Evolutionary conservation across 805 yeast species (phyloP).

Genomic region (Starmerella stigmatis): DNA sequence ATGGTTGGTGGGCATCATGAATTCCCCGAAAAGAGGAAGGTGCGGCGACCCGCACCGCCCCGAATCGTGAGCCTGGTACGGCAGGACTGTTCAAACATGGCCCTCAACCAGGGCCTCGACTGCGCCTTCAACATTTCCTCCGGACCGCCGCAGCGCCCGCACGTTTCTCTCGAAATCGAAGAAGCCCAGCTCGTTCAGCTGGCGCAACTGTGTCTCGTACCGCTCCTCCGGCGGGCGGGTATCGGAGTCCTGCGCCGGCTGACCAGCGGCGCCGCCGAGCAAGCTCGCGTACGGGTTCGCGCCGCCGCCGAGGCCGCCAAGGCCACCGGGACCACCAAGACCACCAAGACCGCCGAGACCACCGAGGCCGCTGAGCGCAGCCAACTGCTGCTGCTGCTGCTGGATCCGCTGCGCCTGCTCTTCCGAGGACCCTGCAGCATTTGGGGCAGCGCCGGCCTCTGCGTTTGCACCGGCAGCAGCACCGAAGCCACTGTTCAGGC

Average conservation of each 20-base stretch:
- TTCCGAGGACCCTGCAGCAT: no score
- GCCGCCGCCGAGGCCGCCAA: constrained; percentile 25
- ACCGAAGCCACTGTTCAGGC: constrained; percentile 8
- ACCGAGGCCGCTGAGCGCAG: constrained; percentile 1
- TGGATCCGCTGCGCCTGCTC: no score
- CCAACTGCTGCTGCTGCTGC: constrained; percentile 3
- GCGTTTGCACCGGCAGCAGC: constrained; percentile 13
- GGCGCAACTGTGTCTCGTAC: constrained; percentile 60
- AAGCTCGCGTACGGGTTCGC: constrained; percentile 1
- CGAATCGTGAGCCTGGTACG: no score
- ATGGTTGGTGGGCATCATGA: no score
- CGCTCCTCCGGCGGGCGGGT: constrained; percentile 72
- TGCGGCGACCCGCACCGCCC: background rate
- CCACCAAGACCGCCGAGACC: constrained; percentile 15
- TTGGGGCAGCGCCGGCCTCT: constrained; percentile 11
- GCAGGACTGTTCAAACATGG: constrained; percentile 21
- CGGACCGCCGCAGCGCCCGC: constrained; percentile 83
- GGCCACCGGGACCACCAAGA: constrained; percentile 25
- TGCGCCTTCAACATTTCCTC: constrained; percentile 97
- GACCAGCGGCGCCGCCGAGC: constrained; percentile 22
- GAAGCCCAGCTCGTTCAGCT: constrained; percentile 76
- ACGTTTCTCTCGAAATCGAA: constrained; percentile 87
- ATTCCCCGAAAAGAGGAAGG: no score
- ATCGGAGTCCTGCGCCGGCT: constrained; percentile 33
- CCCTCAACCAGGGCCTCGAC: constrained; percentile 72